Percentiles rank a stretch among this genome's conserved stretches.
Conservation (phyloP, 768 basidiomycete species). For the Leccinum incarnatum region DNA sequence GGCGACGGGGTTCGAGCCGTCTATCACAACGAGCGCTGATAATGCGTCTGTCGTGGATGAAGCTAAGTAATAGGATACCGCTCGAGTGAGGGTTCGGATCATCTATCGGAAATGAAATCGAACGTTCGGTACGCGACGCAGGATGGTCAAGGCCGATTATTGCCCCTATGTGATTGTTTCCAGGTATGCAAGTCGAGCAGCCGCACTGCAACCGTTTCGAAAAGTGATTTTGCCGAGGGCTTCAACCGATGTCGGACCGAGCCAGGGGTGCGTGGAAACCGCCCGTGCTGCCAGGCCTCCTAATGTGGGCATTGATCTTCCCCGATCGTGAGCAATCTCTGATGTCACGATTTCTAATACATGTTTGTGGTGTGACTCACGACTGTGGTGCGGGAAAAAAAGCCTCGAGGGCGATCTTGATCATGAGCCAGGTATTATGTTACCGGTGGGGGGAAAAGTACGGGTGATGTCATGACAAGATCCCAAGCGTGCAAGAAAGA, state of each 20-base stretch:
- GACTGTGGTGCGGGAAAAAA: background rate
- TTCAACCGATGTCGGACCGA: background rate
- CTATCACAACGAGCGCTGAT: conserved; percentile 15
- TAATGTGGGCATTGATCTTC: background rate
- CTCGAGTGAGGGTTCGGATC: conserved; percentile 11
- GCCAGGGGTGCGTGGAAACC: too few relatives aligned
- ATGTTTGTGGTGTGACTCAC: background rate
- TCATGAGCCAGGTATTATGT: too few relatives aligned
- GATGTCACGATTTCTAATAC: background rate
- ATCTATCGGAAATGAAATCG: background rate
- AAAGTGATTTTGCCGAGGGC: background rate
- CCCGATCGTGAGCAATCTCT: background rate
- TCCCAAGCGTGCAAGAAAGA: too few relatives aligned
- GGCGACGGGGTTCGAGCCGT: conserved; percentile 44
- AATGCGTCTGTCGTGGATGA: conserved; percentile 22
- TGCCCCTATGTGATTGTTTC: background rate
- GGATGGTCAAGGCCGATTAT: background rate
- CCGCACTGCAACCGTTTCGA: background rate
- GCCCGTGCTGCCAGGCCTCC: background rate
- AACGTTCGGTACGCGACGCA: background rate
- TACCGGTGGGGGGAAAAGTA: too few relatives aligned
- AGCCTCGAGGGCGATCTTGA: background rate
- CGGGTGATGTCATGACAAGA: too few relatives aligned
- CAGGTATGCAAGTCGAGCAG: background rate
- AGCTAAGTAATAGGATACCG: conserved; percentile 25